Evolutionary conservation across 345 rosid genomes (phyloP).

Genomic region (Eucalyptus guilfoylei): DNA sequence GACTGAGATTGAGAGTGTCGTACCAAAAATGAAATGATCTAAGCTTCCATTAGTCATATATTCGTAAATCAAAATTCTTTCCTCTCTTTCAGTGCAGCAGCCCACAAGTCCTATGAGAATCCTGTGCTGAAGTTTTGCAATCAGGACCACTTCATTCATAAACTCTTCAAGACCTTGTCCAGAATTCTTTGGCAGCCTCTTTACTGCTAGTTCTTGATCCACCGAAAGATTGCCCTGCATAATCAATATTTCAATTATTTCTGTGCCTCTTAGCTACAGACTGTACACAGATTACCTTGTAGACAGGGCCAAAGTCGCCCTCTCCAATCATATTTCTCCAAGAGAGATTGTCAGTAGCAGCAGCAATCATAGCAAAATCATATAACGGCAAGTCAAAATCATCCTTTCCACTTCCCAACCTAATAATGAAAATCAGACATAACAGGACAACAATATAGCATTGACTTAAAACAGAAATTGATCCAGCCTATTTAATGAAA

Average conservation of each 20-base stretch:
- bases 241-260: neutral
- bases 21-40: conserved; percentile 33
- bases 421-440: neutral
- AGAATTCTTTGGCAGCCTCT: conserved; percentile 16
- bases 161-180: conserved; percentile 31
- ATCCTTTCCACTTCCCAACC: neutral
- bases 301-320: conserved; percentile 41
- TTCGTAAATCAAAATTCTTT: conserved; percentile 15
- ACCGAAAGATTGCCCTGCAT: conserved; percentile 24
- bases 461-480: neutral
- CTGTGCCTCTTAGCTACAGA: neutral
- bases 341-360: conserved; percentile 27
- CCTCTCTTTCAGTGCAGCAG: conserved; percentile 24
- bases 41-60: conserved; percentile 31
- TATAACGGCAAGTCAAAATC: conserved; percentile 16
- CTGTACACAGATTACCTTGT: conserved; percentile 7
- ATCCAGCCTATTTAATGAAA: conserved; percentile 12
- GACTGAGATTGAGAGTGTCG: neutral
- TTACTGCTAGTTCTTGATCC: conserved; percentile 36
- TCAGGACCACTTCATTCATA: conserved; percentile 17
- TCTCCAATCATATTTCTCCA: conserved; percentile 25
- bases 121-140: conserved; percentile 44
- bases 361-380: conserved; percentile 17
- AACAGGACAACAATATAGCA: neutral
- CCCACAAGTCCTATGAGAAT: conserved; percentile 37